phyloP scores from a whole-genome alignment of 2,329 filamentous ascomycete genomes.

The Cordyceps militaris region DNA sequence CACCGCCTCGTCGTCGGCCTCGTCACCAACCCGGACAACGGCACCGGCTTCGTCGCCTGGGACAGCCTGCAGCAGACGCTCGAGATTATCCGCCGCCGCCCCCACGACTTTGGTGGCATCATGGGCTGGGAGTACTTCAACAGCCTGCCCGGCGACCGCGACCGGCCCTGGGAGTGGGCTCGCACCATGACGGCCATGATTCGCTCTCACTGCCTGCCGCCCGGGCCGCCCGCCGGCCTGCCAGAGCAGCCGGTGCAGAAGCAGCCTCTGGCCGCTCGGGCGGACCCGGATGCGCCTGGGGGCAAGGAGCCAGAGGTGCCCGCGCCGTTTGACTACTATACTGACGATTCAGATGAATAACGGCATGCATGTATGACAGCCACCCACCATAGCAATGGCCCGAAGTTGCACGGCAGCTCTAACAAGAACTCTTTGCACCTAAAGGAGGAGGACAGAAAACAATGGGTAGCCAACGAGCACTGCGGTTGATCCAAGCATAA shows the following conservation, averaged over 20 bases:
- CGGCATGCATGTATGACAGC: not conserved
- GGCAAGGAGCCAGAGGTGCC: constrained; percentile 24
- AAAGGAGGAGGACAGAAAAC: not conserved
- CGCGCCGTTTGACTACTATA: constrained; percentile 28
- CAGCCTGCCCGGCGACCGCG: constrained; percentile 55
- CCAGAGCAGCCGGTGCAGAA: not conserved
- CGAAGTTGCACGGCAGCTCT: not conserved
- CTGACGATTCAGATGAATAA: constrained; percentile 19
- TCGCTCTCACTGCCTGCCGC: constrained; percentile 24
- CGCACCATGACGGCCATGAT: constrained; percentile 50
- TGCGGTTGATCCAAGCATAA: not conserved
- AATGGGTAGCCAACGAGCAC: constrained; percentile 3
- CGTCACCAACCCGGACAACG: constrained; percentile 71
- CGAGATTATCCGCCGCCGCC: constrained; percentile 36
- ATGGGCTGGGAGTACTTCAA: constrained; percentile 98
- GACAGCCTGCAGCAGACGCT: constrained; percentile 41
- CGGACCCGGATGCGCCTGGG: constrained; percentile 19
- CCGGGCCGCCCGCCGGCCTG: not conserved
- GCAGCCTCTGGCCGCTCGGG: constrained; percentile 15
- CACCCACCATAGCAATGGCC: not conserved
- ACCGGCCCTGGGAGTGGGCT: constrained; percentile 72
- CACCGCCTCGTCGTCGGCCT: constrained; percentile 72
- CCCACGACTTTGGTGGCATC: constrained; percentile 71
- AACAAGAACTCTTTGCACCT: not conserved
- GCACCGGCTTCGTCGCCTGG: constrained; percentile 44